These are phyloP conservation scores for Trichocladium antarcticum DNA, from an alignment of 495 filamentous ascomycete genomes.

Conservation along the genomic window DNA sequence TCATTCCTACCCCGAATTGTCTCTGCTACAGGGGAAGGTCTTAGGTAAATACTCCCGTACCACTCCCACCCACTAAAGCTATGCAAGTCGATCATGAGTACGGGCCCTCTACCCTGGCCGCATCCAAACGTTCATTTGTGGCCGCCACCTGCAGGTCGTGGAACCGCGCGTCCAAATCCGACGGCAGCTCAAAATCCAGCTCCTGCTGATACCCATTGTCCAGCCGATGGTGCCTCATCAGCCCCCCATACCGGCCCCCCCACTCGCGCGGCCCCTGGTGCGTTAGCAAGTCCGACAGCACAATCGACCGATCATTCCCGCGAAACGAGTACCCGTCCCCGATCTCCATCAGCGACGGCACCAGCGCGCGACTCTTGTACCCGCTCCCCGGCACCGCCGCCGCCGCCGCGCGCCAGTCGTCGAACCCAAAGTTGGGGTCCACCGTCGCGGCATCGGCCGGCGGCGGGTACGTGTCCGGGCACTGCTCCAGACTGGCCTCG, in stretches of 20 bases:
- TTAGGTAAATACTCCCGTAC: no score
- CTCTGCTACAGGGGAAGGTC: no score
- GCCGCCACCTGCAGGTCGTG: not conserved
- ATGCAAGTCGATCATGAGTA: no score
- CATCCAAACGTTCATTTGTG: not conserved
- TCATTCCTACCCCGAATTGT: no score
- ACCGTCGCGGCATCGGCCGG: not conserved
- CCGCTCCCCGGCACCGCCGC: not conserved
- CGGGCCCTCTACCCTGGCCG: no score
- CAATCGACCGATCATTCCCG: constrained; percentile 18
- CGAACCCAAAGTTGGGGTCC: constrained; percentile 22
- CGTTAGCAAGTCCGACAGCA: constrained; percentile 8
- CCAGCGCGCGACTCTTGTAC: constrained; percentile 8
- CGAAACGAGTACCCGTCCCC: constrained; percentile 17
- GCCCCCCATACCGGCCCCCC: not conserved
- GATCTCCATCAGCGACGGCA: constrained; percentile 21
- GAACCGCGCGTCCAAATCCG: not conserved
- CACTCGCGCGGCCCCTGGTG: constrained; percentile 3
- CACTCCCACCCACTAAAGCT: no score
- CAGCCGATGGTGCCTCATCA: constrained; percentile 15
- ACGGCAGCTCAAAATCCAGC: not conserved
- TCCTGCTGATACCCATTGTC: constrained; percentile 9
- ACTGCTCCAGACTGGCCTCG: constrained; percentile 24
- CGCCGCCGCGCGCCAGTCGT: constrained; percentile 4
- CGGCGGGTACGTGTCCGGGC: constrained; percentile 7